These are phyloP conservation scores for Parsonsia alboflavescens DNA, from an alignment of 257 asterid species.

Conservation along the genomic window DNA sequence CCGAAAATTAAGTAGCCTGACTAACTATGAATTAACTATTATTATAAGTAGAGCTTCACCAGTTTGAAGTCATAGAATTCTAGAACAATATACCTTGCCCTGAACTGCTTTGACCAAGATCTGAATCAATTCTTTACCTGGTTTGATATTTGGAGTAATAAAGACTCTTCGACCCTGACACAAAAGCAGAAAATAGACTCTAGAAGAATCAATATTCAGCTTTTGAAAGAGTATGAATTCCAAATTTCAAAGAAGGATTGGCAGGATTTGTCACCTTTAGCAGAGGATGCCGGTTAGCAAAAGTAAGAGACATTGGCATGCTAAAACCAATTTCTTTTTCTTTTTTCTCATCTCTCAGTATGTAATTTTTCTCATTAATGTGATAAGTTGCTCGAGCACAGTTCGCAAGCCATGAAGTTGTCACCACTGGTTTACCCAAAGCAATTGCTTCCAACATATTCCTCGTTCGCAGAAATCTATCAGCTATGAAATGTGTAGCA, in stretches of 20 bases:
- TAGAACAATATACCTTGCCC: constrained; percentile 48
- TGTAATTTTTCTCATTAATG: constrained; percentile 53
- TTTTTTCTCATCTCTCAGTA: constrained; percentile 71
- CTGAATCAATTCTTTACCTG: constrained; percentile 41
- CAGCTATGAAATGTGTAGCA: constrained; percentile 77
- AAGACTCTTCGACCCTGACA: constrained; percentile 56
- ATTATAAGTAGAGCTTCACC: too few species aligned
- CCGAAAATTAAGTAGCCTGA: background rate
- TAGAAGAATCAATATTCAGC: constrained; percentile 8
- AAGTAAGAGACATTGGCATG: constrained; percentile 55
- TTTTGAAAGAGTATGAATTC: constrained; percentile 5
- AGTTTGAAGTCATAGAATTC: constrained; percentile 8
- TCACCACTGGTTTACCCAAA: constrained; percentile 65
- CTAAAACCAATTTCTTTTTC: constrained; percentile 71
- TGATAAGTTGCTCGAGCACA: constrained; percentile 57
- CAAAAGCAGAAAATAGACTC: constrained; percentile 17
- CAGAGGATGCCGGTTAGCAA: constrained; percentile 57
- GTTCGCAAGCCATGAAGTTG: constrained; percentile 75
- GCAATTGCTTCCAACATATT: constrained; percentile 83
- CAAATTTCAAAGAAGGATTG: background rate
- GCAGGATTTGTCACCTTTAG: constrained; percentile 44
- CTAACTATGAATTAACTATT: background rate
- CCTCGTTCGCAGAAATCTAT: constrained; percentile 62
- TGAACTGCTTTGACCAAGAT: constrained; percentile 61
- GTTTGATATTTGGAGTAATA: constrained; percentile 61